Base-by-base conservation (phyloP, 2,329 filamentous ascomycete genomes). In the Ophiostoma tasmaniense region DNA sequence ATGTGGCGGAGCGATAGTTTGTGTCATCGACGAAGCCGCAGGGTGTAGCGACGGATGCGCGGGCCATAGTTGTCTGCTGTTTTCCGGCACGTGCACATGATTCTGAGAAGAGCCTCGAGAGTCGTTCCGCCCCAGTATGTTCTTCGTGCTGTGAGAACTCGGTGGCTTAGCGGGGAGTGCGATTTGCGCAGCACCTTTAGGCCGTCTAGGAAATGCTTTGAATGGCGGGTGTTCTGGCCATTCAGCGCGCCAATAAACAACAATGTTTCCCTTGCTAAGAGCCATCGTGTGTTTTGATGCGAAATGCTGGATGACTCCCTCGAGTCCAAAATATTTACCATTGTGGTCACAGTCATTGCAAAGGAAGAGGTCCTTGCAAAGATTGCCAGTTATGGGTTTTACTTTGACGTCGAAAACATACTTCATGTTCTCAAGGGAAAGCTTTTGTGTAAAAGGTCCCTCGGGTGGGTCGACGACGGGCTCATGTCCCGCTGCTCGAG, bases 351-450 rank as follows among this genome's bases (percentile, higher is more conserved):
- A 93, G 37, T 82, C 85, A 73, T 87, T 88, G 79, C 91, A 95
- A 69, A 90, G 83, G 76, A 95, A 95, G 11, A 93, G 79, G 68
- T 93, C 90, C 74, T 88, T 90, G 73, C 87, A 83, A 73, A 84
- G 83, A 64, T 81, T 79, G 71, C 92, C 89, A 2, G 89, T 91
- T 68, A 87, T 79, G 30, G 87, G 86, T 74, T 88, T 91, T 75
- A 95, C 83, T 76, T 92, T 93, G 73, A 85, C 86, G 74, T 93
- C 90, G 76, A 90, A 93, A 37, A 93, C 81, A 87, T 89, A 94
- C 77, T 90, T 93, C 90, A 95, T 93, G 75, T 93, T 92, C 75
- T 94, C 91, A 73, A 95, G 79, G 0, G 89, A 90, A 67, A 94
- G 80, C 75, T 84, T 88, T 75, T 86, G 83, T 33, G 83, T 86